A percentile compares a stretch with the other conserved stretches of the same genome.
Conservation (phyloP, 306 rosid genomes). For the Psophocarpus tetragonolobus region DNA sequence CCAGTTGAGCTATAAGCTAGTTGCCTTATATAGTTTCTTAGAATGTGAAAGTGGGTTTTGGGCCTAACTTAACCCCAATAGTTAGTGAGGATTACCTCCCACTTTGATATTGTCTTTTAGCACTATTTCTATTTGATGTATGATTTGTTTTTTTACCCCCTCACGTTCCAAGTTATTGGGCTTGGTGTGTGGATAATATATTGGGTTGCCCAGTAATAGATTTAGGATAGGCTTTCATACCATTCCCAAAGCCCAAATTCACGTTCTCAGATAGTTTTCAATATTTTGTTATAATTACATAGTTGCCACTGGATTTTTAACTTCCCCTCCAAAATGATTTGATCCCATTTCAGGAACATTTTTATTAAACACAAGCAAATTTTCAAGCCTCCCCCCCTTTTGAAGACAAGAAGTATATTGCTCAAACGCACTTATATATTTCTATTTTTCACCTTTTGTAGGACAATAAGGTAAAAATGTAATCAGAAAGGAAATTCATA, state of each 20-base stretch:
- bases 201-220: too few relatives aligned
- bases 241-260: too few relatives aligned
- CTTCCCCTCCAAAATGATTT: background rate
- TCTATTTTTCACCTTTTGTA: background rate
- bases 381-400: background rate
- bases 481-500: background rate
- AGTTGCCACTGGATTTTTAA: background rate
- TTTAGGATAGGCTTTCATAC: too few relatives aligned
- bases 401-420: background rate
- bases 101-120: too few relatives aligned
- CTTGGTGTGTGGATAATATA: too few relatives aligned
- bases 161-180: too few relatives aligned
- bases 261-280: background rate
- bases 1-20: conserved; percentile 23
- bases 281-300: background rate
- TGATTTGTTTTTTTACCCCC: too few relatives aligned
- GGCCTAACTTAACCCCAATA: too few relatives aligned
- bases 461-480: background rate
- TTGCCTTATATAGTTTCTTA: background rate
- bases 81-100: too few relatives aligned
- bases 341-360: background rate
- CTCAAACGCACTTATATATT: background rate
- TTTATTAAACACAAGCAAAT: background rate
- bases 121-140: too few relatives aligned
- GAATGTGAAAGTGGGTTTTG: too few relatives aligned